phyloP scores from a whole-genome alignment of 768 basidiomycete genomes.

The Russula foetens region DNA sequence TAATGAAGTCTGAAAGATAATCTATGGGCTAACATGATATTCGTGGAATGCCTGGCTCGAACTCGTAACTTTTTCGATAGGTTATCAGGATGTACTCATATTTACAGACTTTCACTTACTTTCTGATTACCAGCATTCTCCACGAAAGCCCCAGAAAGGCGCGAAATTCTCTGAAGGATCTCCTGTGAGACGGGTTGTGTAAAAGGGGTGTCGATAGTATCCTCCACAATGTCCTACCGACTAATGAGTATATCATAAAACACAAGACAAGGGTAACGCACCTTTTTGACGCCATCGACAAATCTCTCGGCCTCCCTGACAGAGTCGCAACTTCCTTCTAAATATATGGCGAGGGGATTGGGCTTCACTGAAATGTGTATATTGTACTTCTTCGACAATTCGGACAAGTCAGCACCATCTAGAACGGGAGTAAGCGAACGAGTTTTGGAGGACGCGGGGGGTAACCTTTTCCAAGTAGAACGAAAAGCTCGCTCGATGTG shows the following conservation, averaged over 20 bases:
- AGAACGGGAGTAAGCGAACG: conserved; percentile 6
- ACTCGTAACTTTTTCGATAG: conserved; percentile 41
- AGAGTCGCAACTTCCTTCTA: conserved; percentile 49
- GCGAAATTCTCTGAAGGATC: conserved; percentile 58
- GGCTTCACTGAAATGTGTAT: conserved; percentile 52
- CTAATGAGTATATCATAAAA: neutral
- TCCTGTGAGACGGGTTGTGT: conserved; percentile 35
- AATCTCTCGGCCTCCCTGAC: conserved; percentile 41
- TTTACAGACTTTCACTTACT: conserved; percentile 34
- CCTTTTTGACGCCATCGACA: conserved; percentile 43
- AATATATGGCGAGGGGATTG: conserved; percentile 49
- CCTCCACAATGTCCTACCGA: conserved; percentile 26
- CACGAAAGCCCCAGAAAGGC: conserved; percentile 53
- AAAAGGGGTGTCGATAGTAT: conserved; percentile 38
- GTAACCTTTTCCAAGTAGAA: conserved; percentile 65
- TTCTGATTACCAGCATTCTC: conserved; percentile 38
- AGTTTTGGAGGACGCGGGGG: neutral
- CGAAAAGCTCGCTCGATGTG: conserved; percentile 51
- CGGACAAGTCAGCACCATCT: conserved; percentile 61
- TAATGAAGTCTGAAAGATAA: conserved; percentile 43
- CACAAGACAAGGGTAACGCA: conserved; percentile 23
- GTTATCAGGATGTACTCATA: neutral
- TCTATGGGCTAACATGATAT: conserved; percentile 40
- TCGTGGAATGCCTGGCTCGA: conserved; percentile 37
- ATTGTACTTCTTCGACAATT: conserved; percentile 49